Evolutionary conservation across 192 early-diverging fungal genomes (phyloP).

Genomic region (Podila minutissima): DNA sequence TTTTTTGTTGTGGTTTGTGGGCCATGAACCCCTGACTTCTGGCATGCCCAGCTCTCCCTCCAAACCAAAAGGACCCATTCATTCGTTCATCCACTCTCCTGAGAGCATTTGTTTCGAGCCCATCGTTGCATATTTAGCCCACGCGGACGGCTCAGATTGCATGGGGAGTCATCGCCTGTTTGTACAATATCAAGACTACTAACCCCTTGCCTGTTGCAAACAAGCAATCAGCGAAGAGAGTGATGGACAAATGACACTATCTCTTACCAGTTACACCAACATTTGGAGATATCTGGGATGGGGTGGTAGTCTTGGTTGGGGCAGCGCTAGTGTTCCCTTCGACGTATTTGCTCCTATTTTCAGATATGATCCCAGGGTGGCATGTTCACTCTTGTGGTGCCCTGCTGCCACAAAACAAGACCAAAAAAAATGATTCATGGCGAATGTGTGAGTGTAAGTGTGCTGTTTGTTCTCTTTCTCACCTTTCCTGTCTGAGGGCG

Average conservation of each 20-base stretch:
- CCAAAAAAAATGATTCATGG: background rate
- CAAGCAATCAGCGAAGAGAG: too few relatives aligned
- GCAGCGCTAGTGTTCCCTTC: conserved; percentile 13
- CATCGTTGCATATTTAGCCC: background rate
- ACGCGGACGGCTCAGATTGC: background rate
- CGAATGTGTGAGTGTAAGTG: background rate
- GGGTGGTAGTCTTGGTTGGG: conserved; percentile 6
- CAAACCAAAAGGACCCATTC: too few relatives aligned
- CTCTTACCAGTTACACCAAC: conserved; percentile 10
- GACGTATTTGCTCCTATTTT: conserved; percentile 49
- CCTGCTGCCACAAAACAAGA: background rate
- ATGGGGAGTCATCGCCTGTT: too few relatives aligned
- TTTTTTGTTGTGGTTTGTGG: too few relatives aligned
- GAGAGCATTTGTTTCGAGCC: background rate
- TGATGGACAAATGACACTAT: background rate
- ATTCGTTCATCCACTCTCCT: background rate
- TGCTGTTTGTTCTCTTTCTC: conserved; percentile 1
- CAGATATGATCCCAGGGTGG: background rate
- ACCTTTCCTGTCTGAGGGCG: conserved; percentile 81
- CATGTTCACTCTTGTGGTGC: too few relatives aligned
- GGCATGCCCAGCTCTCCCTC: background rate
- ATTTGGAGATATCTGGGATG: background rate
- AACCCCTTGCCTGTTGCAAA: too few relatives aligned
- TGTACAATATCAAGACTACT: too few relatives aligned
- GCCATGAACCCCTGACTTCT: background rate